Evolutionary conservation across 257 asterid species (phyloP).

Genomic region (Solanum arcanum): DNA sequence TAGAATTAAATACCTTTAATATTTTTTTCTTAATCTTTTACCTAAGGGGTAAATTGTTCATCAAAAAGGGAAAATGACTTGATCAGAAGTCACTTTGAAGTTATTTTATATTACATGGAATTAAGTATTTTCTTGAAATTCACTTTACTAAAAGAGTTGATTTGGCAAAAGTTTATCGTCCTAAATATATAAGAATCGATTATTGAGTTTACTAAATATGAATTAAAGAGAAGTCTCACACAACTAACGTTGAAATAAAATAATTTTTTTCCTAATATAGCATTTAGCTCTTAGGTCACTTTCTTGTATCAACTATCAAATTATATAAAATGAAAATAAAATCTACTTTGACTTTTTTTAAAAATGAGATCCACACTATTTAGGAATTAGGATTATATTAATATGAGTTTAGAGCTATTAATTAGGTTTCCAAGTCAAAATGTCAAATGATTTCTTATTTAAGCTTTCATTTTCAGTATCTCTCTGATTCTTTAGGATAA

Average conservation of each 20-base stretch:
- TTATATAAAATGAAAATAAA: neutral
- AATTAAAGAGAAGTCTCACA: neutral
- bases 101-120: neutral
- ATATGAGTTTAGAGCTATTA: neutral
- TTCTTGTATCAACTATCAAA: neutral
- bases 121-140: neutral
- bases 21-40: neutral
- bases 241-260: neutral
- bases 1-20: neutral
- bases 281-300: neutral
- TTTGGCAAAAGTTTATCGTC: neutral
- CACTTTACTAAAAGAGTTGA: neutral
- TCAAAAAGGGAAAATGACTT: neutral
- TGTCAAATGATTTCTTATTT: constrained; percentile 36
- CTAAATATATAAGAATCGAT: neutral
- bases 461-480: constrained; percentile 26
- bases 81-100: neutral
- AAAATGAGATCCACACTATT: neutral
- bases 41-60: neutral
- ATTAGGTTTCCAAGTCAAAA: constrained; percentile 20
- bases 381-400: neutral
- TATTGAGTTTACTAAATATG: neutral
- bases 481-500: constrained; percentile 14
- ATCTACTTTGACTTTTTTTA: neutral
- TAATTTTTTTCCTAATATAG: no score